phyloP scores from a whole-genome alignment of 441 rosid species.

The Manihot esculenta region DNA sequence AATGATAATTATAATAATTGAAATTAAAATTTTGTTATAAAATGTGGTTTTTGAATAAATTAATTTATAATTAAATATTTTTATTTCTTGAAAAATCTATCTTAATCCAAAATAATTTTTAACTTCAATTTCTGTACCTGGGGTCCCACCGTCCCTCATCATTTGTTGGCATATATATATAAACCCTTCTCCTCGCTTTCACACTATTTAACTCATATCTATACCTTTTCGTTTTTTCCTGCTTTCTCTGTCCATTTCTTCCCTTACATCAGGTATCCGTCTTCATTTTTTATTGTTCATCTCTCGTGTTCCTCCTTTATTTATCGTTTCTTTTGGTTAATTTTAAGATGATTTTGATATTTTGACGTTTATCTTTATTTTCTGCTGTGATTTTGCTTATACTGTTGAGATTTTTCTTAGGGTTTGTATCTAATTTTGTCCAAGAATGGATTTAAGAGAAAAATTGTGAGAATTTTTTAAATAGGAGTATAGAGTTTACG shows the following conservation, averaged over 20 bases:
- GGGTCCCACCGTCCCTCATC: too few relatives aligned
- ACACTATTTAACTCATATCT: background rate
- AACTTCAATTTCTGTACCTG: too few relatives aligned
- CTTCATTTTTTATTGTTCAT: background rate
- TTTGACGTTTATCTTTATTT: background rate
- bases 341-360: background rate
- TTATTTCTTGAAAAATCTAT: too few relatives aligned
- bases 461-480: background rate
- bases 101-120: too few relatives aligned
- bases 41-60: too few relatives aligned
- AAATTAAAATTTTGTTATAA: too few relatives aligned
- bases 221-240: too few relatives aligned
- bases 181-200: background rate
- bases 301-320: background rate
- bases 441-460: slow-evolving; percentile 8
- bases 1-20: too few relatives aligned
- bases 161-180: background rate
- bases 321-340: background rate
- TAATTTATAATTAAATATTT: too few relatives aligned
- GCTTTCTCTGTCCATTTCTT: background rate
- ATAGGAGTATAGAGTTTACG: background rate
- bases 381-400: background rate
- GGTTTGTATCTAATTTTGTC: background rate
- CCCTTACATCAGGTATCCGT: slow-evolving; percentile 5
- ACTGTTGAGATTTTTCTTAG: slow-evolving; percentile 9